Evolutionary conservation across 768 basidiomycete species (phyloP).

Genomic region (Boletus rufocinnamomeus): DNA sequence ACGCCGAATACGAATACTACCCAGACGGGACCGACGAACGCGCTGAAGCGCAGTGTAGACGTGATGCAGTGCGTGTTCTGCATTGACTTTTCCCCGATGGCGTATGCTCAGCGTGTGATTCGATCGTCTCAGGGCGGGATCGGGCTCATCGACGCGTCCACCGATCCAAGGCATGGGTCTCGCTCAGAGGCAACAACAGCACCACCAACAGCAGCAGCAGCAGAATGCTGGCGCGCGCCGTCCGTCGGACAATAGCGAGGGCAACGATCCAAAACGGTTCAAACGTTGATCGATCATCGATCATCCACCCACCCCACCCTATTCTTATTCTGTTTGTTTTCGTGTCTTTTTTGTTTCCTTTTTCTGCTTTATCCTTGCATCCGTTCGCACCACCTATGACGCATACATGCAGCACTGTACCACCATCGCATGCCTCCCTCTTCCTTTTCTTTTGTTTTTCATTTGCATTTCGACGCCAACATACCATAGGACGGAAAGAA

Average conservation of each 20-base stretch:
- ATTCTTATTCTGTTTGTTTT: background rate
- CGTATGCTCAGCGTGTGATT: background rate
- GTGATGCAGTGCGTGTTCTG: constrained; percentile 32
- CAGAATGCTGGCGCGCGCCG: constrained; percentile 15
- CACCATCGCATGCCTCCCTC: background rate
- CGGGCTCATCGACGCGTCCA: constrained; percentile 23
- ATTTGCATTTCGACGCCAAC: background rate
- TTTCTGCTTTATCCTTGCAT: background rate
- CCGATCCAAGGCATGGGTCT: constrained; percentile 43
- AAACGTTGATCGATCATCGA: constrained; percentile 34
- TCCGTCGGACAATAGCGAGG: constrained; percentile 30
- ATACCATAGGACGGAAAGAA: background rate
- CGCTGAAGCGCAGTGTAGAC: constrained; percentile 39
- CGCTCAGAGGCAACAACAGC: constrained; percentile 34
- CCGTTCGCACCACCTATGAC: background rate
- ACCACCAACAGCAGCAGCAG: constrained; percentile 21
- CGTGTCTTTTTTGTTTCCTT: background rate
- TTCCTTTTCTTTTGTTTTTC: too few relatives aligned
- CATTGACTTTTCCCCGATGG: too few relatives aligned
- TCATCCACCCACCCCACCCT: too few relatives aligned
- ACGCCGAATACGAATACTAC: background rate
- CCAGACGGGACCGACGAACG: constrained; percentile 11
- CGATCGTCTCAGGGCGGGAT: constrained; percentile 14
- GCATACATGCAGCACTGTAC: background rate
- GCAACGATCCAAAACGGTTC: constrained; percentile 42